A percentile compares a stretch with the other conserved stretches of the same genome.
Evolutionary conservation across 371 early-diverging fungal genomes (phyloP).

Genomic region (Mortierella sp.): DNA sequence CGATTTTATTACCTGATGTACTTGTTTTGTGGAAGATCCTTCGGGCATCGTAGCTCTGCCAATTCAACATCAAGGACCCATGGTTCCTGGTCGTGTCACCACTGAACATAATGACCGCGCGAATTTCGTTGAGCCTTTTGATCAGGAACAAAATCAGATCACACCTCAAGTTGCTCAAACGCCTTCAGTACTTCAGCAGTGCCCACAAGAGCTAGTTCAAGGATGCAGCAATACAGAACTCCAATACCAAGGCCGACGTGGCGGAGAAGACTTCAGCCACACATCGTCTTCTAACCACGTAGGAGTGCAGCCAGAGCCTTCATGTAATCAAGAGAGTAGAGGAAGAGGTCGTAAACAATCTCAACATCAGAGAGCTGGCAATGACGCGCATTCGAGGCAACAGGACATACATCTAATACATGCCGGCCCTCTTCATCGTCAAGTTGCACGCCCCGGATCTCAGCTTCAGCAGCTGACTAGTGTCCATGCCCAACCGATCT

Average conservation of each 20-base stretch:
- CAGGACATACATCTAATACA: not conserved
- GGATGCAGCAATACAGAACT: not conserved
- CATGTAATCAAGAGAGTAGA: not conserved
- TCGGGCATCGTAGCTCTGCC: not conserved
- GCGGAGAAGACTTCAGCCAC: not conserved
- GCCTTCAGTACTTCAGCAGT: not conserved
- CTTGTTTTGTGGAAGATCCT: not conserved
- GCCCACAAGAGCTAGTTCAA: not conserved
- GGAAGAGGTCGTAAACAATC: not conserved
- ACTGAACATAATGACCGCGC: too few relatives aligned
- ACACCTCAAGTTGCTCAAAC: not conserved
- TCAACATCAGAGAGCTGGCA: not conserved
- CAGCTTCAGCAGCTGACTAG: not conserved
- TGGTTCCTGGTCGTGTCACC: too few relatives aligned
- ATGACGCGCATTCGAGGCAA: not conserved
- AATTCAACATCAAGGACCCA: not conserved
- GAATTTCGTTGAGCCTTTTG: too few relatives aligned
- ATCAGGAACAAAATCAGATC: too few relatives aligned
- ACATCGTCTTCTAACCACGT: too few relatives aligned
- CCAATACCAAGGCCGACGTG: not conserved
- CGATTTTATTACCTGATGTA: too few relatives aligned
- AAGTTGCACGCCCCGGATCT: not conserved
- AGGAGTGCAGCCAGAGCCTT: not conserved
- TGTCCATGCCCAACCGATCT: slow-evolving; percentile 6
- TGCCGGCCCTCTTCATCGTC: not conserved